Evolutionary conservation across 306 rosid species (phyloP), one percentile per base, ranked within the genome.

Genomic region (Vicia sativa): DNA sequence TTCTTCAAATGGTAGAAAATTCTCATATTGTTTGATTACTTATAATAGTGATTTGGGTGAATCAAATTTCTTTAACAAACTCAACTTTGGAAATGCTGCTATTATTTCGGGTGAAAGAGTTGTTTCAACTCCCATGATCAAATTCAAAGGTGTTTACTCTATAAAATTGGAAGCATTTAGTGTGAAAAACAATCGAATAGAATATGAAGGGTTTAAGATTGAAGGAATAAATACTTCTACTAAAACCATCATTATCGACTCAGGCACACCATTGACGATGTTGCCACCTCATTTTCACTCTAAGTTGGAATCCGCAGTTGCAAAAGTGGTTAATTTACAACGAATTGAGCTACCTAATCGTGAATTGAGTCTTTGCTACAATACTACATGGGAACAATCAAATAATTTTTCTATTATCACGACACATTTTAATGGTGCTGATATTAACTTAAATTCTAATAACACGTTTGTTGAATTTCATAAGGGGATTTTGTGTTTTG

Each of bases 21-120:
- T 85, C 58, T 79, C 89, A 0, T 77, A 88, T 50, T 88, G 95
- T 46, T 78, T 88, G 62, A 45, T 66, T 4, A 78, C 41, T 41
- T 10, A 2, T 10, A 3, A 41, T 3, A 21, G 23, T 21, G 11
- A 16, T 7, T 21, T 21, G 1, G 18, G 34, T 41, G 5, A 21
- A 2, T 1, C 12, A 0, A 9, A 13, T 0, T 3, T 1, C 0
- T 28, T 60, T 0, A 48, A 53, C 44, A 72, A 23, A 52, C 23
- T 62, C 9, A 69, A 14, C 1, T 69, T 76, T 44, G 55, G 76
- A 65, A 12, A 34, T 19, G 21, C 6, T 44, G 80, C 67, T 11
- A 21, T 69, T 9, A 75, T 69, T 43, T 76, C 80, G 2, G 76
- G 76, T 1, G 0, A 0, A 0, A 70, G 52, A 0, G 5, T 9